Evolutionary conservation across 306 rosid species (phyloP).

Genomic region (Pterocarpus santalinus): DNA sequence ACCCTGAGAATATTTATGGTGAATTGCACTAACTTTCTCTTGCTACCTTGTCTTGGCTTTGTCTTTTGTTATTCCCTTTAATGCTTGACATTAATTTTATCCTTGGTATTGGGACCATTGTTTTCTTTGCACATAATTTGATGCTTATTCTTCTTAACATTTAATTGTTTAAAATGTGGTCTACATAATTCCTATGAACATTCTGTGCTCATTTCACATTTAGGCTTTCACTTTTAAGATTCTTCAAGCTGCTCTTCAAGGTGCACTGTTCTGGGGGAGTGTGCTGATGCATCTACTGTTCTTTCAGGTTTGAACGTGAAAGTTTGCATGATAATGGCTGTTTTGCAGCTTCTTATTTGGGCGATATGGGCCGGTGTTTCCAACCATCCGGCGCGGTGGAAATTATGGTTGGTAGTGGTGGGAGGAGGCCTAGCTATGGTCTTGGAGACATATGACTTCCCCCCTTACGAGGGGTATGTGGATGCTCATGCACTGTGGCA

Average conservation of each 20-base stretch:
- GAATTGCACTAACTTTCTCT: neutral
- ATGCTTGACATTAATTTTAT: neutral
- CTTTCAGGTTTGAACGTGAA: conserved; percentile 80
- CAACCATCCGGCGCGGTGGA: conserved; percentile 73
- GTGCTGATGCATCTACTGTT: conserved; percentile 37
- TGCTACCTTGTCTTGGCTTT: conserved; percentile 16
- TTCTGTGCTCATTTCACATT: neutral
- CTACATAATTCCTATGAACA: neutral
- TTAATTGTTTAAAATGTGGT: neutral
- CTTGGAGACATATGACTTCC: conserved; percentile 80
- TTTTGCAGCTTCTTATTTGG: conserved; percentile 86
- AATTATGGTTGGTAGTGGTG: conserved; percentile 72
- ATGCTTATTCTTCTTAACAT: neutral
- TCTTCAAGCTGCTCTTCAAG: neutral
- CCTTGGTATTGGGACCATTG: neutral
- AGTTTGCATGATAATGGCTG: conserved; percentile 71
- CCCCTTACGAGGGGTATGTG: conserved; percentile 87
- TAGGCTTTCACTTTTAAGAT: neutral
- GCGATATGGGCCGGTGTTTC: conserved; percentile 73
- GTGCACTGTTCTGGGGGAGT: conserved; percentile 28
- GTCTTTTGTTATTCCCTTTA: neutral
- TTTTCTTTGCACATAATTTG: conserved; percentile 7
- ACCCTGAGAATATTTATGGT: neutral
- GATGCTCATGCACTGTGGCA: conserved; percentile 89
- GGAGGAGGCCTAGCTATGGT: conserved; percentile 73